A percentile compares a stretch with the other conserved stretches of the same genome.
phyloP scores from a whole-genome alignment of 208 protist species.

The Blastocrithidia nonstop region DNA sequence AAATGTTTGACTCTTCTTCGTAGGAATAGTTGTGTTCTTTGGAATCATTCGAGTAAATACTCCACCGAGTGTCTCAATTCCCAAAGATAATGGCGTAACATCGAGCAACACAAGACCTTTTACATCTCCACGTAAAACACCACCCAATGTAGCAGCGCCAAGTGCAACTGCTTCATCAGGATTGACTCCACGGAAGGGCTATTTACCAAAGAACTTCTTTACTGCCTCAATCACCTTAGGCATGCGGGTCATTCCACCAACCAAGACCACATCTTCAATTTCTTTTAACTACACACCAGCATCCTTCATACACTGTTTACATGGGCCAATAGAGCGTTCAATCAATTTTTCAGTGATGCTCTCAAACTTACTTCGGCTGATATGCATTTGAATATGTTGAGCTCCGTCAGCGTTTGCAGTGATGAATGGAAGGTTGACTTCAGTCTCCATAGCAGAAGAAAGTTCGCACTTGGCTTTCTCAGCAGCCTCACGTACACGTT shows the following conservation, averaged over 20 bases:
- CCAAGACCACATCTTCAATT: conserved; percentile 94
- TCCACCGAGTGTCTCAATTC: conserved; percentile 94
- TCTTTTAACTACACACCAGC: conserved; percentile 66
- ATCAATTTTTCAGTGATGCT: conserved; percentile 69
- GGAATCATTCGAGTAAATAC: conserved; percentile 96
- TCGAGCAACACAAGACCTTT: conserved; percentile 95
- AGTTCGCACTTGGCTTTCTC: conserved; percentile 97
- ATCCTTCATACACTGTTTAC: conserved; percentile 84
- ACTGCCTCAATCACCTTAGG: conserved; percentile 87
- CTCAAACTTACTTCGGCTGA: conserved; percentile 91
- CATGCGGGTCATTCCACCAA: conserved; percentile 97
- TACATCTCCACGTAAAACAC: conserved; percentile 83
- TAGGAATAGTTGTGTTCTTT: conserved; percentile 98
- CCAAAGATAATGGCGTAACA: conserved; percentile 97
- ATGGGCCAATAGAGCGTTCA: conserved; percentile 18
- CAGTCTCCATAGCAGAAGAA: conserved; percentile 78
- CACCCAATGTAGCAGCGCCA: conserved; percentile 97
- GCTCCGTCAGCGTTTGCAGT: conserved; percentile 74
- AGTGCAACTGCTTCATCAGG: conserved; percentile 99
- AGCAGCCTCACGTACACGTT: conserved; percentile 92
- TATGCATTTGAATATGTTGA: conserved; percentile 62
- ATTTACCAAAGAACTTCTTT: conserved; percentile 86
- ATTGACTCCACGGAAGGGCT: conserved; percentile 96
- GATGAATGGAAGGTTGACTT: conserved; percentile 95
- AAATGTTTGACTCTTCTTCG: conserved; percentile 92